Base-by-base conservation (phyloP, 306 rosid species). In the Leucaena leucocephala region DNA sequence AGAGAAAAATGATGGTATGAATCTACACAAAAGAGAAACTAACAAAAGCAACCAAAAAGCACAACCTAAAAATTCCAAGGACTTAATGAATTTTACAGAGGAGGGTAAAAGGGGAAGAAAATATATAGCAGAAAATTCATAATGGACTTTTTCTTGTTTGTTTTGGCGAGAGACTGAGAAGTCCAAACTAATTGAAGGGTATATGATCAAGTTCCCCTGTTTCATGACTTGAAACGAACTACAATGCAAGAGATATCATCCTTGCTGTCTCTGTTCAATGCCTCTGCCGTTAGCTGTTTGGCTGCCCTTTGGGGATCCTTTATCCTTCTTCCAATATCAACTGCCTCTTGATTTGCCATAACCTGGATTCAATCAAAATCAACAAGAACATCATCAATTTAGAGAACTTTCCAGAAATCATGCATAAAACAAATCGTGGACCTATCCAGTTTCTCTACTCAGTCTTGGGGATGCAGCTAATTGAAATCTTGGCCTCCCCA, bases 201-300 rank as follows among this genome's bases (percentile, higher is more conserved):
- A 27, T 27, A 27, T 27, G 21, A 68, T 44, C 12, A 22, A 68
- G 58, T 42, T 49, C 36, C 75, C 54, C 46, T 8, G 4, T 70
- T 81, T 89, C 84, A 90, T 61, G 85, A 81, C 86, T 85, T 88
- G 96, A 93, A 91, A 77, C 94, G 96, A 81, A 93, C 94, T 14
- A 93, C 96, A 72, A 93, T 59, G 92, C 91, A 85, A 6, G 97
- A 93, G 76, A 93, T 93, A 82, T 91, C 97, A 83, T 93, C 97
- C 78, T 89, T 93, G 71, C 97, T 91, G 22, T 93, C 96, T 78
- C 91, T 86, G 65, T 86, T 84, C 87, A 93, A 84, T 76, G 97
- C 92, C 78, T 91, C 97, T 0, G 91, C 71, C 36, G 49, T 88
- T 62, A 93, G 78, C 68, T 82, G 86, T 79, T 89, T 93, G 8